phyloP scores from a whole-genome alignment of 2,329 filamentous ascomycete genomes.

The Remersonia thermophila region DNA sequence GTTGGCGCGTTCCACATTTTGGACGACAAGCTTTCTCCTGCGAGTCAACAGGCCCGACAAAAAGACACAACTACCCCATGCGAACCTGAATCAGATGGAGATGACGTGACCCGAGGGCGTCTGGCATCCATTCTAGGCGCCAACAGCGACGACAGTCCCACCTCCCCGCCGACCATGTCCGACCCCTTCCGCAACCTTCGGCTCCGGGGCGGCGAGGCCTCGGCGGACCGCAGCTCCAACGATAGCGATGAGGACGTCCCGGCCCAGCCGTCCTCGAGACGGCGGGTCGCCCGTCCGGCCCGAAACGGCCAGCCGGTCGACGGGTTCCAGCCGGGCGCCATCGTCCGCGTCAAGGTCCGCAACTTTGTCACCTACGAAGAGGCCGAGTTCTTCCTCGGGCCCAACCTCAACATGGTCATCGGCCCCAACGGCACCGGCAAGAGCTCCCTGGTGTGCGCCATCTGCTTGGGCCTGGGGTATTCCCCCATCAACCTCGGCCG shows the following conservation, averaged over 20 bases:
- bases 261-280: conserved; percentile 4
- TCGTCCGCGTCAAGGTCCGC: conserved; percentile 71
- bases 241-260: conserved; percentile 11
- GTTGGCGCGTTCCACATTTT: too few relatives aligned
- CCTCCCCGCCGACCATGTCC: neutral
- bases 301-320: conserved; percentile 12
- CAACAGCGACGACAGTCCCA: too few relatives aligned
- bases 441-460: conserved; percentile 92
- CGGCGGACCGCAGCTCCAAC: conserved; percentile 5
- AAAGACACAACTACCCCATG: too few relatives aligned
- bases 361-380: conserved; percentile 94
- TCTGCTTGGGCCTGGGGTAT: conserved; percentile 85
- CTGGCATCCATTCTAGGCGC: too few relatives aligned
- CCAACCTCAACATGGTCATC: conserved; percentile 95
- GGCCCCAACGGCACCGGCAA: conserved; percentile 98
- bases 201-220: conserved; percentile 14
- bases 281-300: conserved; percentile 7
- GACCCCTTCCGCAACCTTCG: conserved; percentile 9
- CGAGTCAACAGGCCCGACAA: too few relatives aligned
- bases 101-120: too few relatives aligned
- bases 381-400: conserved; percentile 82
- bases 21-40: too few relatives aligned
- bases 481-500: conserved; percentile 71
- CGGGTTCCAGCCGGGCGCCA: conserved; percentile 61
- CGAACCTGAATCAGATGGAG: too few relatives aligned